Conservation (phyloP, 2,329 filamentous ascomycete species). For the Cladosporium cucumerinum region DNA sequence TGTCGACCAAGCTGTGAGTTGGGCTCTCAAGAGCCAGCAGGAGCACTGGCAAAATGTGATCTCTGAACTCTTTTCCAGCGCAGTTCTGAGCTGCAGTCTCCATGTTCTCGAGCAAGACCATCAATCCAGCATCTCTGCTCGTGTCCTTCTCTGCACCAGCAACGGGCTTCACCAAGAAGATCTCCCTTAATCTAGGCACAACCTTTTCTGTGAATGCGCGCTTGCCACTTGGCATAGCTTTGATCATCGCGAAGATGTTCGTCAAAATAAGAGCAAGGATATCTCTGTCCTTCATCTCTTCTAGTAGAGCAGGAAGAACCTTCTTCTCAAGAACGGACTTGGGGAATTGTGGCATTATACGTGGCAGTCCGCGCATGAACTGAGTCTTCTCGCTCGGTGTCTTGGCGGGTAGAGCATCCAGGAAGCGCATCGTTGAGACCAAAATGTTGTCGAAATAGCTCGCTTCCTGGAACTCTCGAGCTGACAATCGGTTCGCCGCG, state of each 20-base stretch:
- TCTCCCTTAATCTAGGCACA: constrained; percentile 77
- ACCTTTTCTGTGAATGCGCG: constrained; percentile 81
- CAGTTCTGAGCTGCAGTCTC: constrained; percentile 73
- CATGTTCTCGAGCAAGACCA: constrained; percentile 86
- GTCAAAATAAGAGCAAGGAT: constrained; percentile 80
- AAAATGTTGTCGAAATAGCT: constrained; percentile 96
- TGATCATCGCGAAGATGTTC: constrained; percentile 87
- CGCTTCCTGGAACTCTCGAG: constrained; percentile 89
- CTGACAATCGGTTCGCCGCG: constrained; percentile 81
- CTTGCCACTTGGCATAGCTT: constrained; percentile 70
- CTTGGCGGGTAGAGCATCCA: constrained; percentile 88
- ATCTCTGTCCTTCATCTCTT: constrained; percentile 91
- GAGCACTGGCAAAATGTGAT: constrained; percentile 86
- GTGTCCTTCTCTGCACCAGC: constrained; percentile 69
- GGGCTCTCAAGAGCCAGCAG: constrained; percentile 80
- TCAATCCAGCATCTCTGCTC: constrained; percentile 80
- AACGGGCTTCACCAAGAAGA: constrained; percentile 63
- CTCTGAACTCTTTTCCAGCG: constrained; percentile 89
- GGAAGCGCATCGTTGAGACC: constrained; percentile 91
- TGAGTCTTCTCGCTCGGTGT: constrained; percentile 85
- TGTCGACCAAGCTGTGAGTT: constrained; percentile 85
- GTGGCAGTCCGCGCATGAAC: constrained; percentile 83
- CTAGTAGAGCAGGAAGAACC: constrained; percentile 79
- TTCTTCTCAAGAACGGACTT: constrained; percentile 94
- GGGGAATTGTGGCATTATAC: constrained; percentile 87